phyloP scores from a whole-genome alignment of 2,329 filamentous ascomycete genomes.

The Allantophomopsis lycopodina region DNA sequence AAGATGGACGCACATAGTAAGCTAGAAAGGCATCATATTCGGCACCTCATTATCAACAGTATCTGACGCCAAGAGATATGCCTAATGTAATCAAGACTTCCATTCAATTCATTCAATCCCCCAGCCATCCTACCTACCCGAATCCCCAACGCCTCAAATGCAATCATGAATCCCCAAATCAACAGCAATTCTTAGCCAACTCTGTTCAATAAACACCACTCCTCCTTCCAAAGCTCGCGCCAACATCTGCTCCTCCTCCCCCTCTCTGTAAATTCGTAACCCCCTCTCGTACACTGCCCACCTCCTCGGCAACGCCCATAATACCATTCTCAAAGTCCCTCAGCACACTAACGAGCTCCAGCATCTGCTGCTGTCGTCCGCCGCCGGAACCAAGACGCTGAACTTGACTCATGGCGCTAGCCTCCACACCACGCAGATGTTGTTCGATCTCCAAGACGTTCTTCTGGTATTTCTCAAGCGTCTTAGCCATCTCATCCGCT shows the following conservation, averaged over 20 bases:
- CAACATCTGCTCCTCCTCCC: not conserved
- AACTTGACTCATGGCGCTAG: constrained; percentile 42
- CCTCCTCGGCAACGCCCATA: constrained; percentile 44
- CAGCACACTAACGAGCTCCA: constrained; percentile 42
- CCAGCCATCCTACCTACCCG: too few relatives aligned
- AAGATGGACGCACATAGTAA: too few relatives aligned
- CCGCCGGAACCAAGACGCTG: constrained; percentile 33
- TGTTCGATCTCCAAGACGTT: constrained; percentile 51
- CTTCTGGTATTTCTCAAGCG: constrained; percentile 40
- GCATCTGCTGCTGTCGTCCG: constrained; percentile 27
- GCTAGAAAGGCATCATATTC: too few relatives aligned
- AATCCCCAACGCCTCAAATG: not conserved
- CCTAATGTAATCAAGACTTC: too few relatives aligned
- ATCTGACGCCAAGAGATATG: too few relatives aligned
- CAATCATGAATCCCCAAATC: constrained; percentile 1
- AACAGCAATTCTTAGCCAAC: constrained; percentile 1
- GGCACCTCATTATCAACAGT: too few relatives aligned
- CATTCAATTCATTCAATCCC: too few relatives aligned
- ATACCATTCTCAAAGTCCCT: constrained; percentile 53
- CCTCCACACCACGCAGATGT: constrained; percentile 50
- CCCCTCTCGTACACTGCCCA: constrained; percentile 44
- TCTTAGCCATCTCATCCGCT: constrained; percentile 45
- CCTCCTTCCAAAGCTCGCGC: constrained; percentile 6
- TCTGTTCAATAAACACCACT: constrained; percentile 13
- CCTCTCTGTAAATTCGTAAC: constrained; percentile 37